A percentile compares a stretch with the other conserved stretches of the same genome.
These are phyloP conservation scores for Aspergillus haitiensis DNA, from an alignment of 495 filamentous ascomycete species.

Conservation along the genomic window DNA sequence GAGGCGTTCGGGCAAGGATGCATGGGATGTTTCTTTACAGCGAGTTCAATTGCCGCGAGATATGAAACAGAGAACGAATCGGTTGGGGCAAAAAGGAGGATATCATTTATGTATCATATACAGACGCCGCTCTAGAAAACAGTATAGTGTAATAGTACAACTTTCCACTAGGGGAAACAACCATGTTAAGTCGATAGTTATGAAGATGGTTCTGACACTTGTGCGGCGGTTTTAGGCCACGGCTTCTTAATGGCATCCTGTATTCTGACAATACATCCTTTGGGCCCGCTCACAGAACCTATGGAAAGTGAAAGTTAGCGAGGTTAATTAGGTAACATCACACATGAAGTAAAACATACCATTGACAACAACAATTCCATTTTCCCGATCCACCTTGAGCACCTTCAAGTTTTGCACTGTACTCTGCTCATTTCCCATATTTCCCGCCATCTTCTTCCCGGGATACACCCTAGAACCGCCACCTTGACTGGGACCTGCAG, in stretches of 20 bases:
- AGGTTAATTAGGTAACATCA: not conserved
- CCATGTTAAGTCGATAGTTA: constrained; percentile 22
- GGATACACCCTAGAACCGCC: constrained; percentile 88
- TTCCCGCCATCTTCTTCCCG: constrained; percentile 95
- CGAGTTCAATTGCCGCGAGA: not conserved
- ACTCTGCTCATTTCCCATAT: constrained; percentile 84
- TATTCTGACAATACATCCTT: constrained; percentile 76
- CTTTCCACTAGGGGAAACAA: constrained; percentile 22
- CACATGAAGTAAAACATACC: constrained; percentile 47
- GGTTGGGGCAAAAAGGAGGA: constrained; percentile 33
- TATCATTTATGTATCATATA: constrained; percentile 53
- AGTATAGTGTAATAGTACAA: constrained; percentile 49
- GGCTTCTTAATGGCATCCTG: constrained; percentile 92
- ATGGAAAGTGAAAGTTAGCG: constrained; percentile 13
- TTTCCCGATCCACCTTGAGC: constrained; percentile 77
- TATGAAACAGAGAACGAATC: constrained; percentile 3
- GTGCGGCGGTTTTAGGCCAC: constrained; percentile 61
- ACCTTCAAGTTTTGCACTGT: constrained; percentile 90
- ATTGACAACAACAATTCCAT: constrained; percentile 85
- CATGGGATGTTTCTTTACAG: constrained; percentile 9
- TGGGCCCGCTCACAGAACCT: constrained; percentile 81
- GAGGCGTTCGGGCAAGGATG: constrained; percentile 17
- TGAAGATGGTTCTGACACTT: constrained; percentile 43
- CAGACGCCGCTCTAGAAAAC: constrained; percentile 47
- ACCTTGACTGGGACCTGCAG: constrained; percentile 81